Conservation (phyloP, 305 asterid species). For the Petunia hybrid region DNA sequence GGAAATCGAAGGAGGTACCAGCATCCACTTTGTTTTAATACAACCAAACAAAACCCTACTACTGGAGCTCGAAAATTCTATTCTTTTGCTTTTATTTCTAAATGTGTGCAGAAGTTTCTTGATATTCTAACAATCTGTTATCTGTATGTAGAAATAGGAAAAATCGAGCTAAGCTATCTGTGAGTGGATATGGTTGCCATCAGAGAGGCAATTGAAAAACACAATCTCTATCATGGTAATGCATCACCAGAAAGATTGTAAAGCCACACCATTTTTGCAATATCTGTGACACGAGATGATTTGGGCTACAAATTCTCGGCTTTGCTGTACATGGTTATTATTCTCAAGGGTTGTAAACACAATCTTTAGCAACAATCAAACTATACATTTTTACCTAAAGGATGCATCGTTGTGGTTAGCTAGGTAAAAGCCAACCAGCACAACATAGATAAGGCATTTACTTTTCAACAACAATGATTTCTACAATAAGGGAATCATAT, state of each 20-base stretch:
- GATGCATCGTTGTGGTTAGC: slow-evolving; percentile 28
- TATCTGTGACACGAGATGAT: slow-evolving; percentile 5
- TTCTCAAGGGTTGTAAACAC: not conserved
- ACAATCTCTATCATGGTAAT: not conserved
- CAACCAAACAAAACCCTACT: too few species aligned
- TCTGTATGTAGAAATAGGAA: too few species aligned
- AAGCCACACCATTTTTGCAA: not conserved
- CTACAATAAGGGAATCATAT: slow-evolving; percentile 5
- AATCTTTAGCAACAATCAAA: slow-evolving; percentile 8
- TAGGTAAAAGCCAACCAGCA: slow-evolving; percentile 4
- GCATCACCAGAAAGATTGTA: not conserved
- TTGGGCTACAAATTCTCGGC: not conserved
- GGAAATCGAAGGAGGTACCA: too few species aligned
- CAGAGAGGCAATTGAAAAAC: not conserved
- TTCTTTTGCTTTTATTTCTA: too few species aligned
- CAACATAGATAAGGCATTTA: slow-evolving; percentile 23
- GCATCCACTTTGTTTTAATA: too few species aligned
- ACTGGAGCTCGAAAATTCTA: too few species aligned
- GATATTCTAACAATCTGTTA: too few species aligned
- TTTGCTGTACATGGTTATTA: slow-evolving; percentile 1
- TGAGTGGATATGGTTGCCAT: not conserved
- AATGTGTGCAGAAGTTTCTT: too few species aligned
- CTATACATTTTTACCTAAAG: slow-evolving; percentile 18
- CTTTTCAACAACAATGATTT: slow-evolving; percentile 10
- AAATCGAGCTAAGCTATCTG: not conserved